Evolutionary conservation across 2,329 filamentous ascomycete genomes (phyloP).

Genomic region (Clonostachys chloroleuca): DNA sequence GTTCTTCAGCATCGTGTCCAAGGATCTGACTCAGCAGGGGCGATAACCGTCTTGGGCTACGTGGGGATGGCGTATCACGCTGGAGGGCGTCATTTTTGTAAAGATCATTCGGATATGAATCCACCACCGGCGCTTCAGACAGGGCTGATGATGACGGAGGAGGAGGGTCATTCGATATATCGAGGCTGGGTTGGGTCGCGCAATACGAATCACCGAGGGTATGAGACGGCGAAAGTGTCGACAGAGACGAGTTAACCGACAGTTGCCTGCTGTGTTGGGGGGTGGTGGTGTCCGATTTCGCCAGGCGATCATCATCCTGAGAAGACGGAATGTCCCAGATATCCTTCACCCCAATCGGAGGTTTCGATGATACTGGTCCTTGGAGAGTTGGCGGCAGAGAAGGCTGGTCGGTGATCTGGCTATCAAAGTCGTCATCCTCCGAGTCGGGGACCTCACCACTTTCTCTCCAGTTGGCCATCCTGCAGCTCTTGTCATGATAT

Average conservation of each 20-base stretch:
- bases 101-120: too few species aligned
- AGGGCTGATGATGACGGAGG: too few species aligned
- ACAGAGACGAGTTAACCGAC: too few species aligned
- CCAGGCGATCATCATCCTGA: slow-evolving; percentile 4
- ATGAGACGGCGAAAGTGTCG: too few species aligned
- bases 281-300: too few species aligned
- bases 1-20: slow-evolving; percentile 8
- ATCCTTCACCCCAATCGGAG: slow-evolving; percentile 8
- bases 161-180: too few species aligned
- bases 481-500: slow-evolving; percentile 17
- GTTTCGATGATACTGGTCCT: slow-evolving; percentile 1
- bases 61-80: too few species aligned
- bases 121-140: too few species aligned
- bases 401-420: slow-evolving; percentile 9
- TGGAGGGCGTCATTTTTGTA: too few species aligned
- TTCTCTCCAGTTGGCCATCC: slow-evolving; percentile 44
- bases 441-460: slow-evolving; percentile 46
- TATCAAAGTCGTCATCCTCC: slow-evolving; percentile 41
- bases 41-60: not conserved
- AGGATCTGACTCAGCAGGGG: slow-evolving; percentile 9
- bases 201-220: too few species aligned
- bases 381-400: not conserved
- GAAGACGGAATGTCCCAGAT: slow-evolving; percentile 32
- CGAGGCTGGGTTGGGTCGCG: too few species aligned
- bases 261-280: too few species aligned